Evolutionary conservation across 495 filamentous ascomycete genomes (phyloP).

Genomic region (Daldinia caldariorum): DNA sequence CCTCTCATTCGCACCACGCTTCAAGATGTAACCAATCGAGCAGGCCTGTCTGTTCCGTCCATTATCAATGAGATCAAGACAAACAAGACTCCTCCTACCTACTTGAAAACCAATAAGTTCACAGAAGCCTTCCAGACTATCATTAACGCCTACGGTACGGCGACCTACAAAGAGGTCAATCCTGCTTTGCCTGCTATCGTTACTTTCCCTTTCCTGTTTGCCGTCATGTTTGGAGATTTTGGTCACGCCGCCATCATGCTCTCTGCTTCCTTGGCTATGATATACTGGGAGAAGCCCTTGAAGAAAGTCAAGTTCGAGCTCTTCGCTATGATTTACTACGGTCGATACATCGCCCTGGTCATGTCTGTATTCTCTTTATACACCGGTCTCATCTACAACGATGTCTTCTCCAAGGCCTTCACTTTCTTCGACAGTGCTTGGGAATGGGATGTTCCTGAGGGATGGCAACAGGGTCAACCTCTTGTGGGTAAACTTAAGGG

Average conservation of each 20-base stretch:
- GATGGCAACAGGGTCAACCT: slow-evolving; percentile 66
- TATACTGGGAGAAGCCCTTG: slow-evolving; percentile 91
- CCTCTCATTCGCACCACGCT: slow-evolving; percentile 94
- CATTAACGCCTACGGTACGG: slow-evolving; percentile 96
- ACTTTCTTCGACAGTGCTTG: slow-evolving; percentile 89
- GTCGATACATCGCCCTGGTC: slow-evolving; percentile 96
- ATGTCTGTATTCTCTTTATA: slow-evolving; percentile 98
- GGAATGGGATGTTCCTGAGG: slow-evolving; percentile 75
- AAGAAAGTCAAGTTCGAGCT: slow-evolving; percentile 93
- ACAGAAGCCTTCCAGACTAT: slow-evolving; percentile 99
- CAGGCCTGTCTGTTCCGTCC: slow-evolving; percentile 91
- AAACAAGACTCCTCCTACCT: slow-evolving; percentile 95
- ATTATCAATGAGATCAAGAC: slow-evolving; percentile 98
- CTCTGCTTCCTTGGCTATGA: slow-evolving; percentile 83
- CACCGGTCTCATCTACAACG: slow-evolving; percentile 97
- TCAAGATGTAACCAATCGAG: slow-evolving; percentile 95
- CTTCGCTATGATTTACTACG: slow-evolving; percentile 98
- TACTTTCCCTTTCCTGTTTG: slow-evolving; percentile 98
- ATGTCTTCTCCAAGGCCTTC: slow-evolving; percentile 92
- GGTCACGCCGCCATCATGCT: slow-evolving; percentile 92
- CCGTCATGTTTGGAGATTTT: slow-evolving; percentile 98
- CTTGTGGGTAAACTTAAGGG: slow-evolving; percentile 71
- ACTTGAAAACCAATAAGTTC: slow-evolving; percentile 96
- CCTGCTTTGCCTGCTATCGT: slow-evolving; percentile 93
- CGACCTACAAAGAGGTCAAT: slow-evolving; percentile 97